A percentile compares a stretch with the other conserved stretches of the same genome.
These are phyloP conservation scores for Ilyonectria sp. DNA, from an alignment of 2,329 filamentous ascomycete species.

Conservation along the genomic window DNA sequence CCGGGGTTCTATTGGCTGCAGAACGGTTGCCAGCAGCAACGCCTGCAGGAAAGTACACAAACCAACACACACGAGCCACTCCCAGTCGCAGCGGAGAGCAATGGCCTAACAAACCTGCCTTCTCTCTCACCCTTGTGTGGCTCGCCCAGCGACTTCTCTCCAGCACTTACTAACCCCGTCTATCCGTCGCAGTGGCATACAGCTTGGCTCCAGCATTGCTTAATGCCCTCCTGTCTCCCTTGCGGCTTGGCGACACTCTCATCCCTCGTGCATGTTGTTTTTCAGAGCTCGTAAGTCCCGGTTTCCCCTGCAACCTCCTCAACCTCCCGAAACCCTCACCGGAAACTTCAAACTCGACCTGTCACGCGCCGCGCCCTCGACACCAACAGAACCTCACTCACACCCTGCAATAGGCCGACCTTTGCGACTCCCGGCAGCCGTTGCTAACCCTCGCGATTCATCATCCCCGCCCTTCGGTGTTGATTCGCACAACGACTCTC, in stretches of 20 bases:
- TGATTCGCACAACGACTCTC: slow-evolving; percentile 17
- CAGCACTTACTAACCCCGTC: slow-evolving; percentile 42
- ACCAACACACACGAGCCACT: slow-evolving; percentile 37
- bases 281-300: slow-evolving; percentile 47
- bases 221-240: slow-evolving; percentile 37
- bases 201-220: slow-evolving; percentile 47
- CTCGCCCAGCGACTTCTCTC: slow-evolving; percentile 35
- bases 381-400: not conserved
- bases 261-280: slow-evolving; percentile 47
- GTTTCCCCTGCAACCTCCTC: slow-evolving; percentile 13
- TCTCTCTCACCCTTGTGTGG: slow-evolving; percentile 32
- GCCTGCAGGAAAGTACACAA: slow-evolving; percentile 54
- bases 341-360: not conserved
- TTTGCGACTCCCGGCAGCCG: slow-evolving; percentile 32
- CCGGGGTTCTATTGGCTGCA: not conserved
- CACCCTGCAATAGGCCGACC: slow-evolving; percentile 26
- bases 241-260: slow-evolving; percentile 34
- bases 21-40: slow-evolving; percentile 53
- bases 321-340: not conserved
- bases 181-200: slow-evolving; percentile 31
- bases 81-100: slow-evolving; percentile 35
- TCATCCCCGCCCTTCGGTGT: slow-evolving; percentile 10
- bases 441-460: slow-evolving; percentile 38
- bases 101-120: slow-evolving; percentile 32
- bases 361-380: slow-evolving; percentile 4